Base-by-base conservation (phyloP, 1,284 basidiomycete genomes). In the Flammula alnicola region DNA sequence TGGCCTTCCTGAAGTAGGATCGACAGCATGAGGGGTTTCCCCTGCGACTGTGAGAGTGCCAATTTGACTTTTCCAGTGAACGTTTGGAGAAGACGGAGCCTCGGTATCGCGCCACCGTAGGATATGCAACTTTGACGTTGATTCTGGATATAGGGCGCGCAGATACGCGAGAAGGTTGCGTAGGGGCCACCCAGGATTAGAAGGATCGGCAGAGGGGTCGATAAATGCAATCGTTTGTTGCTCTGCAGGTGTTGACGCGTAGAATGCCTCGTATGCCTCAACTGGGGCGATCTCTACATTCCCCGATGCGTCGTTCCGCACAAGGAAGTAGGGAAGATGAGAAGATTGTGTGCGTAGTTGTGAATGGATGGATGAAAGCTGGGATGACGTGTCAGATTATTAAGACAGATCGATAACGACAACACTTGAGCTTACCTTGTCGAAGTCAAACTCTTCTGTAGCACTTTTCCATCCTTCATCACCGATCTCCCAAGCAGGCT, bases 161-260 rank as follows among this genome's bases (percentile, higher is more conserved):
- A 98, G 81, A 69, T 88, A 94, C 22, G 89, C 83, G 10, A 99
- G 84, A 32, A 96, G 78, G 63, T 98, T 99, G 32, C 96, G 88
- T 5, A 98, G 76, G 0, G 93, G 92, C 96, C 97, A 99, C 14
- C 96, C 96, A 0, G 94, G 93, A 54, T 90, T 88, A 1, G 80
- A 67, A 0, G 84, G 74, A 29, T 83, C 75, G 0, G 92, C 84
- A 0, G 95, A 97, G 0, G 96, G 93, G 65, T 99, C 96, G 39
- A 93, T 67, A 69, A 98, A 96, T 3, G 77, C 84, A 10, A 97
- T 67, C 1, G 80, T 76, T 47, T 79, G 81, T 79, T 93, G 63
- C 8, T 32, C 38, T n/a, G 17, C 19, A 5, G 46, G 14, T 3
- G 32, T 36, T 16, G 32, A 41, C 39, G 39, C 39, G 52, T 68